These are phyloP conservation scores for Prototheca cutis DNA, from an alignment of 163 green algal species.

Conservation along the genomic window DNA sequence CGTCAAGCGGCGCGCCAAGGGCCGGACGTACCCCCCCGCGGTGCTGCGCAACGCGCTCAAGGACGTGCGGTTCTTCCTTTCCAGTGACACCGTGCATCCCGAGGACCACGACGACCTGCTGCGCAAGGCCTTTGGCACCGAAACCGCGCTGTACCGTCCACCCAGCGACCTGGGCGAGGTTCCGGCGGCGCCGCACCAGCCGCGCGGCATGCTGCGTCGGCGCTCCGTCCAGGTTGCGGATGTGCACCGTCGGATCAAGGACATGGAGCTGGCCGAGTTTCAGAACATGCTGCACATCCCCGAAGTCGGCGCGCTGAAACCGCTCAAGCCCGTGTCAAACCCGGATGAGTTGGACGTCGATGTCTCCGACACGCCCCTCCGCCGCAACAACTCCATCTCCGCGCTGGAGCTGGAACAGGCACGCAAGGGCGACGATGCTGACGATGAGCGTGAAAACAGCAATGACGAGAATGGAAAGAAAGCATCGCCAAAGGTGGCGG, in stretches of 20 bases:
- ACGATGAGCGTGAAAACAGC: no score
- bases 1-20: background rate
- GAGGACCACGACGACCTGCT: conserved; percentile 12
- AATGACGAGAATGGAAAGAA: no score
- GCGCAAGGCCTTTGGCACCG: background rate
- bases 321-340: background rate
- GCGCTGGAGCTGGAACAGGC: background rate
- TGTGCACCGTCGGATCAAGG: conserved; percentile 28
- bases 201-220: background rate
- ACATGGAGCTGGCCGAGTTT: conserved; percentile 23
- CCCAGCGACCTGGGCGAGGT: no score
- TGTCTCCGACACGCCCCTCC: background rate
- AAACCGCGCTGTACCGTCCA: background rate
- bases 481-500: no score
- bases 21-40: background rate
- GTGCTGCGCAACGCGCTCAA: background rate
- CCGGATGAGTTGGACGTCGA: background rate
- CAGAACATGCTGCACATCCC: conserved; percentile 8
- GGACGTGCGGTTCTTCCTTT: conserved; percentile 13
- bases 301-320: background rate
- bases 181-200: background rate
- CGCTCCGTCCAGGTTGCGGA: conserved; percentile 27
- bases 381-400: background rate
- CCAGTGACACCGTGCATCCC: background rate
- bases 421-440: no score